Conservation (phyloP, 2,329 filamentous ascomycete species). For the Cercospora janseana region DNA sequence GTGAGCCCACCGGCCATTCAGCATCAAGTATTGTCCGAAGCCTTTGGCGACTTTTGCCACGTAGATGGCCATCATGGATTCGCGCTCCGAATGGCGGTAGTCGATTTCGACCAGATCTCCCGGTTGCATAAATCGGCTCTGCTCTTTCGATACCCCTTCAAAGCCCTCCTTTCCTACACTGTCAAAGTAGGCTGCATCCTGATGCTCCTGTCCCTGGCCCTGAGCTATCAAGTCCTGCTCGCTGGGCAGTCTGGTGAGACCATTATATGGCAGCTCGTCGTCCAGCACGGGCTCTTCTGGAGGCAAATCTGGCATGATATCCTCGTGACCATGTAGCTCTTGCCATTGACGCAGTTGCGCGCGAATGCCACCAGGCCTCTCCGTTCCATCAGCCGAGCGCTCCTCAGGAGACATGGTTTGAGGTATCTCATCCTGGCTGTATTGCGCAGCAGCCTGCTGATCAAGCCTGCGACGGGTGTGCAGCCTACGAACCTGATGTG, state of each 20-base stretch:
- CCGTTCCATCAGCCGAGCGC: neutral
- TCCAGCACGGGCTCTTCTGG: conserved; percentile 27
- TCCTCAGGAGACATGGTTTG: too few relatives aligned
- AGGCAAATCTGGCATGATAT: conserved; percentile 18
- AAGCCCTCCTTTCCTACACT: conserved; percentile 30
- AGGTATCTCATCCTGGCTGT: neutral
- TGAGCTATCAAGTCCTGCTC: conserved; percentile 28
- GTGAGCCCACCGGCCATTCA: conserved; percentile 51
- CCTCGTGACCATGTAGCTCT: conserved; percentile 37
- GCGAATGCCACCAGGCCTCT: conserved; percentile 35
- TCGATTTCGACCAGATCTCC: conserved; percentile 53
- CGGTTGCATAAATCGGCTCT: conserved; percentile 41
- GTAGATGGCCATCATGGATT: conserved; percentile 51
- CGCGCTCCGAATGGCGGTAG: conserved; percentile 34
- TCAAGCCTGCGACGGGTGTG: conserved; percentile 3
- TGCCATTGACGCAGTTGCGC: conserved; percentile 47
- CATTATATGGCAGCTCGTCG: conserved; percentile 32
- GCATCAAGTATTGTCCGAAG: conserved; percentile 48
- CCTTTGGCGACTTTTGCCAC: conserved; percentile 36
- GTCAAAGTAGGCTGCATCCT: conserved; percentile 24
- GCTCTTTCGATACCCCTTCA: conserved; percentile 35
- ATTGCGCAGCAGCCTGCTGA: neutral
- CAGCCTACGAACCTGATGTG: conserved; percentile 8
- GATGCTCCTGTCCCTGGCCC: conserved; percentile 29
- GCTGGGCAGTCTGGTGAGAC: conserved; percentile 34